phyloP scores from a whole-genome alignment of 164 flowering plant genomes.

The Cinnamomum chago region DNA sequence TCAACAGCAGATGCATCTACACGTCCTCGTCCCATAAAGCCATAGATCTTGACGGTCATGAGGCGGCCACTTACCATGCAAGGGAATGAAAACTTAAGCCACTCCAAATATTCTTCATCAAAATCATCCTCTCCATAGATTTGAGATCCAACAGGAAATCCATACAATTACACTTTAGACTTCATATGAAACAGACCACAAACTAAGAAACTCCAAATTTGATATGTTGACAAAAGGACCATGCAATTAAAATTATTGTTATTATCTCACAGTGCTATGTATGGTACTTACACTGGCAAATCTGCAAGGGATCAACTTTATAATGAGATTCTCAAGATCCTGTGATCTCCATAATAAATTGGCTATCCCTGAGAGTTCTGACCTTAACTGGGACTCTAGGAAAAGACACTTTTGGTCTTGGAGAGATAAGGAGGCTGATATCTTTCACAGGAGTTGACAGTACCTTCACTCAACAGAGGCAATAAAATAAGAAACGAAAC shows the following conservation, averaged over 20 bases:
- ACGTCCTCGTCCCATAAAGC: no score
- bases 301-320: not conserved
- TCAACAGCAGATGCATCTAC: no score
- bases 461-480: not conserved
- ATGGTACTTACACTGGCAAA: not conserved
- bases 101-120: not conserved
- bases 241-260: no score
- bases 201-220: no score
- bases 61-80: not conserved
- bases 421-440: not conserved
- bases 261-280: not conserved
- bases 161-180: not conserved
- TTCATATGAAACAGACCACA: no score
- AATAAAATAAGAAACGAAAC: not conserved
- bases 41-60: not conserved
- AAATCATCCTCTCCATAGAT: not conserved
- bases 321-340: conserved; percentile 1
- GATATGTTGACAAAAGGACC: not conserved
- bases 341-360: not conserved
- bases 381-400: not conserved
- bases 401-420: not conserved
- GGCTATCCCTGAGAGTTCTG: not conserved
- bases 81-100: not conserved
- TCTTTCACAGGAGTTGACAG: not conserved
- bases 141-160: not conserved